Percentiles rank a stretch among this genome's conserved stretches.
Evolutionary conservation across 495 filamentous ascomycete genomes (phyloP).

Genomic region (Trichoderma virens): DNA sequence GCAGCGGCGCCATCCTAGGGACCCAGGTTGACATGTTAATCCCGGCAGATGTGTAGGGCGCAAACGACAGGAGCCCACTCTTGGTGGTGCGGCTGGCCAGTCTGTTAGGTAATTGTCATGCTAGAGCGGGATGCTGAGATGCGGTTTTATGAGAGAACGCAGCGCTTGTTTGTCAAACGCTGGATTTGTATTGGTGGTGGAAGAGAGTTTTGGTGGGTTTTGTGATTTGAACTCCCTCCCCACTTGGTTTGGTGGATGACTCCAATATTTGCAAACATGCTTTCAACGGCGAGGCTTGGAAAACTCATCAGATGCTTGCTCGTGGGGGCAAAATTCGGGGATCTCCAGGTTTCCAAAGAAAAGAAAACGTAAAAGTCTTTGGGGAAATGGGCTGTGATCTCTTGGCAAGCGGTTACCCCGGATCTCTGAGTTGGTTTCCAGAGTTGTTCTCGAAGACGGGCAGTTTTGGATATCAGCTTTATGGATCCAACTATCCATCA

Average conservation of each 20-base stretch:
- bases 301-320: background rate
- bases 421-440: background rate
- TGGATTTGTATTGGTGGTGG: background rate
- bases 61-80: background rate
- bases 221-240: background rate
- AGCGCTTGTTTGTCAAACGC: background rate
- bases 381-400: background rate
- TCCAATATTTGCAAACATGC: background rate
- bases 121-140: background rate
- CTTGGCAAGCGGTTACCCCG: background rate
- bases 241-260: constrained; percentile 4
- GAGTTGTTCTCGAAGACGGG: no score
- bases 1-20: background rate
- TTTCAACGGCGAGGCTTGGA: background rate
- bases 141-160: background rate
- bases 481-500: no score
- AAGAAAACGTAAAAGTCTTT: background rate
- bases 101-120: background rate
- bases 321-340: background rate
- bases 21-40: background rate
- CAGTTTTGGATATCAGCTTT: no score
- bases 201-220: constrained; percentile 3
- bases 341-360: background rate
- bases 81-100: background rate
- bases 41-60: background rate